Evolutionary conservation across 306 rosid genomes (phyloP).

Genomic region (Purshia tridentata): DNA sequence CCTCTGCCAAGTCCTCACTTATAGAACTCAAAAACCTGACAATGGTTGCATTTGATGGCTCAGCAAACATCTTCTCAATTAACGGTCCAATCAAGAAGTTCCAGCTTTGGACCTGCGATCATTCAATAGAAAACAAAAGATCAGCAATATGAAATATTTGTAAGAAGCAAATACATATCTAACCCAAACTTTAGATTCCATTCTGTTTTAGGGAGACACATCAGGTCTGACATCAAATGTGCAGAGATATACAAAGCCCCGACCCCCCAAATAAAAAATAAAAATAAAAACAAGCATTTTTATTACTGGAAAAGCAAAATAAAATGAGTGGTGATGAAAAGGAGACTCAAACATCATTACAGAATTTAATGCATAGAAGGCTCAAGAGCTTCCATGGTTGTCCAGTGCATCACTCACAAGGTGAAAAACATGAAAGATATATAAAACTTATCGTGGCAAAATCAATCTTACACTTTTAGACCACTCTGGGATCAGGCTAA

Average conservation of each 20-base stretch:
- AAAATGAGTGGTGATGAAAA: too few relatives aligned
- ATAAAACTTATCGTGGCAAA: constrained; percentile 16
- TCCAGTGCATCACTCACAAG: too few relatives aligned
- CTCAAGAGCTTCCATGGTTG: too few relatives aligned
- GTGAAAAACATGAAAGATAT: constrained; percentile 9
- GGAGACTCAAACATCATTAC: too few relatives aligned
- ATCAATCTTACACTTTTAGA: constrained; percentile 77
- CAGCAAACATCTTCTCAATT: constrained; percentile 81
- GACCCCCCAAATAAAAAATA: too few relatives aligned
- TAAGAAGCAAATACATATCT: neutral
- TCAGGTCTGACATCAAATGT: too few relatives aligned
- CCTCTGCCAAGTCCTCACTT: constrained; percentile 64
- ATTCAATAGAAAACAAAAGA: constrained; percentile 5
- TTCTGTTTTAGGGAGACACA: too few relatives aligned
- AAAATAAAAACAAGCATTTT: too few relatives aligned
- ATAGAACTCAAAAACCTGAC: constrained; percentile 77
- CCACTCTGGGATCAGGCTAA: constrained; percentile 79
- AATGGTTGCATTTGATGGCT: constrained; percentile 77
- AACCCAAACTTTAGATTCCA: neutral
- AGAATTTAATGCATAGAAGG: too few relatives aligned
- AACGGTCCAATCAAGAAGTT: constrained; percentile 62
- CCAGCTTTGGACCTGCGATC: constrained; percentile 79
- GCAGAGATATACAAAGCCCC: too few relatives aligned
- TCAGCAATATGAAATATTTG: constrained; percentile 16
- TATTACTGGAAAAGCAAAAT: too few relatives aligned